Percentiles rank a stretch among this genome's conserved stretches.
Conservation (phyloP, 495 filamentous ascomycete species). For the Penicillium malachiteum region DNA sequence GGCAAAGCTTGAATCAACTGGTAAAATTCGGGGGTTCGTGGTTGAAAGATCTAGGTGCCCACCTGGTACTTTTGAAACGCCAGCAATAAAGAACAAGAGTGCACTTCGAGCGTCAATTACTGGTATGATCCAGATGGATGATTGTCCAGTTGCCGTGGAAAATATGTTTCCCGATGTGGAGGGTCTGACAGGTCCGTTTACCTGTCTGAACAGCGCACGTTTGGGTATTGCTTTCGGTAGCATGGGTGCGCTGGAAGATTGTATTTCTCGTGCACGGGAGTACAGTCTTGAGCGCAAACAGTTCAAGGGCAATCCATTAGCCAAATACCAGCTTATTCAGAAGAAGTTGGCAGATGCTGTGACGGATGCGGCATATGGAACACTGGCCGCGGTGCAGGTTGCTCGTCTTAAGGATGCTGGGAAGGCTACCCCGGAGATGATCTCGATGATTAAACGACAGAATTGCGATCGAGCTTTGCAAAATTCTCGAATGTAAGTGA, state of each 20-base stretch:
- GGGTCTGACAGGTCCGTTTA: conserved; percentile 85
- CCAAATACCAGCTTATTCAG: conserved; percentile 97
- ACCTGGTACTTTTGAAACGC: conserved; percentile 86
- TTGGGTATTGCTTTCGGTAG: conserved; percentile 92
- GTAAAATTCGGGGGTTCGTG: conserved; percentile 94
- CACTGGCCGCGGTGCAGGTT: conserved; percentile 82
- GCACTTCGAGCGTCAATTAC: conserved; percentile 91
- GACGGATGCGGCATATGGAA: conserved; percentile 88
- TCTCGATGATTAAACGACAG: conserved; percentile 96
- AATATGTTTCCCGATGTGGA: conserved; percentile 95
- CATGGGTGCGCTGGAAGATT: conserved; percentile 93
- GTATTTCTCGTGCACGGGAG: conserved; percentile 71
- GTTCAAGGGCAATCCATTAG: conserved; percentile 93
- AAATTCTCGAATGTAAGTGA: conserved; percentile 67
- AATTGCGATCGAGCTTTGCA: conserved; percentile 90
- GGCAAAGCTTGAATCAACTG: conserved; percentile 87
- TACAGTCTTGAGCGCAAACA: conserved; percentile 92
- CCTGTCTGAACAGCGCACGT: conserved; percentile 88
- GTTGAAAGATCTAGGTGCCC: conserved; percentile 80
- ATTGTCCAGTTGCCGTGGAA: conserved; percentile 81
- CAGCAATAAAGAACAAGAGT: conserved; percentile 91
- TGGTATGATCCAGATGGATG: conserved; percentile 95
- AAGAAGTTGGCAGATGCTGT: conserved; percentile 93
- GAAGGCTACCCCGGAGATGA: conserved; percentile 89
- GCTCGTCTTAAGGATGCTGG: conserved; percentile 91